A percentile compares a stretch with the other conserved stretches of the same genome.
Conservation (phyloP, 768 basidiomycete genomes). For the Phallus indusiatus region DNA sequence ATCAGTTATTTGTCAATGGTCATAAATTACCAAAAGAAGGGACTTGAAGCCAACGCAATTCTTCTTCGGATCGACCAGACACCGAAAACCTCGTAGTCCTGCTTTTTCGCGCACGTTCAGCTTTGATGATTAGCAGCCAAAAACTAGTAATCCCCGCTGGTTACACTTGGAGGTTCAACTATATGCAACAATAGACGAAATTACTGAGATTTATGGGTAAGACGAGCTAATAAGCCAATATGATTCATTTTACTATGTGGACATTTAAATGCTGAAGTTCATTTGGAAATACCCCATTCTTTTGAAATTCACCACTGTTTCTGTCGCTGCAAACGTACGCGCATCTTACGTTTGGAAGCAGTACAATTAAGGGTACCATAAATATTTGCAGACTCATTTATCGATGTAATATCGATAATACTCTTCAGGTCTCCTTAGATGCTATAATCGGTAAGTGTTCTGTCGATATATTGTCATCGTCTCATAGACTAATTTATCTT, state of each 20-base stretch:
- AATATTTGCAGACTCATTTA: slow-evolving; percentile 16
- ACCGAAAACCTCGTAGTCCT: slow-evolving; percentile 23
- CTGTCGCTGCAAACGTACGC: slow-evolving; percentile 66
- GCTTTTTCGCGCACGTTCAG: slow-evolving; percentile 19
- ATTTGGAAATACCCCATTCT: slow-evolving; percentile 72
- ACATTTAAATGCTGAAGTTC: slow-evolving; percentile 73
- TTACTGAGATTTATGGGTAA: slow-evolving; percentile 83
- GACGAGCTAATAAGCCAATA: not conserved
- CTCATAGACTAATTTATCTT: slow-evolving; percentile 8
- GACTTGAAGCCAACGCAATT: too few relatives aligned
- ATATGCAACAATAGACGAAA: slow-evolving; percentile 87
- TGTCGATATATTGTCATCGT: not conserved
- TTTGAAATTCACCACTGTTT: slow-evolving; percentile 61
- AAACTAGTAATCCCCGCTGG: slow-evolving; percentile 75
- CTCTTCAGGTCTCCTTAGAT: slow-evolving; percentile 73
- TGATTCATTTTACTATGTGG: not conserved
- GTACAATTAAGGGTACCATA: slow-evolving; percentile 64
- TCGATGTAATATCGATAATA: not conserved
- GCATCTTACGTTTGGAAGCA: slow-evolving; percentile 67
- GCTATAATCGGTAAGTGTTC: slow-evolving; percentile 50
- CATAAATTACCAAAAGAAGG: too few relatives aligned
- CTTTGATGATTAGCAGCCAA: slow-evolving; percentile 37
- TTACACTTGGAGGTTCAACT: slow-evolving; percentile 71
- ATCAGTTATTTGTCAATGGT: too few relatives aligned
- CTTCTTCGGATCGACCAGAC: too few relatives aligned